Evolutionary conservation across 169 alveolate species (phyloP), one percentile per base, ranked within the genome.

Genomic region (Plasmodium fragile): DNA sequence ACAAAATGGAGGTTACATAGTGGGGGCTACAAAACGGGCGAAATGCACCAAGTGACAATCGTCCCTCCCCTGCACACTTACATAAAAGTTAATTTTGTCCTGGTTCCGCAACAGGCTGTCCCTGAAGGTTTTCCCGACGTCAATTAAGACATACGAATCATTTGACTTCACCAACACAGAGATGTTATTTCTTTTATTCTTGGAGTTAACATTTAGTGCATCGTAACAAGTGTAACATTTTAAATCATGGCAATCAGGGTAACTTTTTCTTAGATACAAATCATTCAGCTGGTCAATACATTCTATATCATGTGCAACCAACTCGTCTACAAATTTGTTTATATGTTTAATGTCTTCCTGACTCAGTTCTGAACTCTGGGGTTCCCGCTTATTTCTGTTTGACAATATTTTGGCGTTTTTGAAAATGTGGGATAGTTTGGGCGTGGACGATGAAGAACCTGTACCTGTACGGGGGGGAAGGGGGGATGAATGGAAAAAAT

Each of bases 91-190:
- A 2, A 87, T 87, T 30, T 77, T 87, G 30, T 87, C 93, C 36
- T 36, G 77, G 71, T 87, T 87, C 41, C 16, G 49, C 8, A 87
- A 59, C 30, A 87, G 45, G 30, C 93, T 87, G 45, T 87, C 93
- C 72, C 93, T 55, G 36, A 87, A 87, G 18, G 93, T 87, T 39
- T 87, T 87, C 34, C 93, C 93, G 36, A 87, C 93, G 32, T 87
- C 93, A 16, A 87, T 87, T 22, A 87, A 41, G 11, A 87, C 93
- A 87, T 75, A 87, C 45, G 87, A 36, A n/a, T 78, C 53, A 77
- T 87, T 87, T 8, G 93, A 87, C 32, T 87, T 87, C 8, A 87
- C 49, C 32, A 87, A 43, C 32, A 87, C 73, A 10, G 90, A 87
- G 32, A 87, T 87, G 45, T 87, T 87, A 55, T 87, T 87, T 87